These are phyloP conservation scores for Beverwykella pulmonaria DNA, from an alignment of 495 filamentous ascomycete species.

Conservation along the genomic window DNA sequence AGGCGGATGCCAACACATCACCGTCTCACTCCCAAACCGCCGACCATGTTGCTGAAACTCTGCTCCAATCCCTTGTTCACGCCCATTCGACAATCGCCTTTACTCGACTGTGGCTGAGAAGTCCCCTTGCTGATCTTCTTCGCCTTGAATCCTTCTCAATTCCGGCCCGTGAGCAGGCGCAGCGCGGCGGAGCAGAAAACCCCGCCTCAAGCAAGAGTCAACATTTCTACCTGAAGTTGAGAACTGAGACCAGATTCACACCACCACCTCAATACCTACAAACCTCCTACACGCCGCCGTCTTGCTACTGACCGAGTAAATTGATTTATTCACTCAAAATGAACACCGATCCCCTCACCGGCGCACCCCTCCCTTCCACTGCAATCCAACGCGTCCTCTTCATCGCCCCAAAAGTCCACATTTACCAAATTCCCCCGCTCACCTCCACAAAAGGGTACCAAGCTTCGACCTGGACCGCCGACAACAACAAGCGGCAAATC, in stretches of 20 bases:
- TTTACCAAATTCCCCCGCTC: constrained; percentile 79
- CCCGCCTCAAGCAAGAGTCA: neutral
- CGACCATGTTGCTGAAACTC: constrained; percentile 11
- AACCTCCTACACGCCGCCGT: neutral
- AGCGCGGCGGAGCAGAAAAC: neutral
- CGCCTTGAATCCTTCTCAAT: neutral
- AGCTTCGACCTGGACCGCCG: constrained; percentile 74
- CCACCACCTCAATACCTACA: neutral
- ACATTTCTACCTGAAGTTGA: neutral
- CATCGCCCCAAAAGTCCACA: constrained; percentile 67
- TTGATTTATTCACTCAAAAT: constrained; percentile 15
- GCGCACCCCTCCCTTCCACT: constrained; percentile 58
- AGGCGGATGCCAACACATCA: constrained; percentile 27
- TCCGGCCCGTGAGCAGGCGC: neutral
- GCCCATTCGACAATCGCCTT: constrained; percentile 35
- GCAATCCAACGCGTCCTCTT: constrained; percentile 80
- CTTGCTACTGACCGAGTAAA: too few species aligned
- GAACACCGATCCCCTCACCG: constrained; percentile 61
- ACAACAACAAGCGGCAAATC: constrained; percentile 67
- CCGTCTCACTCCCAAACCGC: constrained; percentile 1
- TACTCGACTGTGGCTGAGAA: constrained; percentile 31
- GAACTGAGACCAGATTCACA: neutral
- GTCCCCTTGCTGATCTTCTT: neutral
- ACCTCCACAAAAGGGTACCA: constrained; percentile 69
- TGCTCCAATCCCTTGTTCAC: constrained; percentile 29